These are phyloP conservation scores for Blastobotrys attinorum DNA, from an alignment of 805 yeast genomes.

Conservation along the genomic window DNA sequence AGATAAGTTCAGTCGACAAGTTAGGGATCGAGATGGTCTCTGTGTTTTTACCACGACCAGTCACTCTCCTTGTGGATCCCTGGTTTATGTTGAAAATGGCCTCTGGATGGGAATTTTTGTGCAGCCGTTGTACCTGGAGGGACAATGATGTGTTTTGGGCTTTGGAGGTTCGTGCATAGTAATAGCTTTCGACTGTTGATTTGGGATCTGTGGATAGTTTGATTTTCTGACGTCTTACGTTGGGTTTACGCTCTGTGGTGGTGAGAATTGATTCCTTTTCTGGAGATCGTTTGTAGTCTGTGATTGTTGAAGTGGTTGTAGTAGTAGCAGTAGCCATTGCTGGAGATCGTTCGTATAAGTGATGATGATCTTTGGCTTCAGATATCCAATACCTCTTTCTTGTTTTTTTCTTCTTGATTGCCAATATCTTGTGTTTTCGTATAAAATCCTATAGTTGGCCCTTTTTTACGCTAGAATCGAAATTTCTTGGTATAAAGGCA, in stretches of 20 bases:
- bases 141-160: not conserved
- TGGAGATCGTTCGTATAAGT: too few relatives aligned
- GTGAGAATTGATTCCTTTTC: too few relatives aligned
- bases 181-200: constrained; percentile 4
- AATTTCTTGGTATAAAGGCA: too few relatives aligned
- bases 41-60: not conserved
- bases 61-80: constrained; percentile 2
- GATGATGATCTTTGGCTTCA: too few relatives aligned
- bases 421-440: too few relatives aligned
- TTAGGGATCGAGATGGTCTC: not conserved
- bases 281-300: too few relatives aligned
- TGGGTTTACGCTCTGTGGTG: not conserved
- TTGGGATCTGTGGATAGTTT: not conserved
- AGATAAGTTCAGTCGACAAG: constrained; percentile 1
- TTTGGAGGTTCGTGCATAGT: constrained; percentile 7
- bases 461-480: too few relatives aligned
- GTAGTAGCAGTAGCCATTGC: too few relatives aligned
- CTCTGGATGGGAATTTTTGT: constrained; percentile 11
- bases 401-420: too few relatives aligned
- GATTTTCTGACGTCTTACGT: not conserved
- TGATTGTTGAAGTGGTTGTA: too few relatives aligned
- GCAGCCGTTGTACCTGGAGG: constrained; percentile 15
- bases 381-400: too few relatives aligned
- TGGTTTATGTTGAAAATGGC: constrained; percentile 12
- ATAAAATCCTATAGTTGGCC: too few relatives aligned